Evolutionary conservation across 75 land plant species (phyloP).

Genomic region (Azolla pinnata): DNA sequence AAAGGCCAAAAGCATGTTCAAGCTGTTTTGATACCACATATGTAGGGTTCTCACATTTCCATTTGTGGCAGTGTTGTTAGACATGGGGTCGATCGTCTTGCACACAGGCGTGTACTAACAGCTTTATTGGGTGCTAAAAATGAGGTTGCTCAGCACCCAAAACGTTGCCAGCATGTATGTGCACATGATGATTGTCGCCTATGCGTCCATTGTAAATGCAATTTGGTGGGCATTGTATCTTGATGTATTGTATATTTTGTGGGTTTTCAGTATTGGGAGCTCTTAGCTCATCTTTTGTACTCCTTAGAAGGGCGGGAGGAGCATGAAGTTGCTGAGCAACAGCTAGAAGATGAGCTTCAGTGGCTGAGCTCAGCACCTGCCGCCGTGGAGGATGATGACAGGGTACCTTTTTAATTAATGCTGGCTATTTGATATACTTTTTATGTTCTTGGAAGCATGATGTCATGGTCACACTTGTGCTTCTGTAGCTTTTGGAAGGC

Average conservation of each 20-base stretch:
- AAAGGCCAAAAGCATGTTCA: too few relatives aligned
- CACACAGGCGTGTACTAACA: slow-evolving; percentile 14
- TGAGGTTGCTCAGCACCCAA: slow-evolving; percentile 18
- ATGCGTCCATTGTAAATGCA: background rate
- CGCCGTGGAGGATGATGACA: slow-evolving; percentile 24
- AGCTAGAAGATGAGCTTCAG: slow-evolving; percentile 17
- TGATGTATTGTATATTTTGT: too few relatives aligned
- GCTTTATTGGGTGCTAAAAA: slow-evolving; percentile 20
- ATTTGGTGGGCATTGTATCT: background rate
- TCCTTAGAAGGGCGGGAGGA: slow-evolving; percentile 18
- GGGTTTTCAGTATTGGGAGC: slow-evolving; percentile 30
- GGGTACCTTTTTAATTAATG: slow-evolving; percentile 6
- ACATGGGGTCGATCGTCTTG: background rate
- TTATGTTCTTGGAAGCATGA: too few relatives aligned
- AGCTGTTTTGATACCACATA: too few relatives aligned
- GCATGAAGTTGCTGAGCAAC: slow-evolving; percentile 18
- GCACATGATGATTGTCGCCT: too few relatives aligned
- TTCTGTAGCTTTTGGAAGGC: slow-evolving; percentile 26
- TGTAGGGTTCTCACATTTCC: background rate
- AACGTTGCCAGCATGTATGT: slow-evolving; percentile 22
- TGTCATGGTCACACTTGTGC: too few relatives aligned
- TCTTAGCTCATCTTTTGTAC: slow-evolving; percentile 21
- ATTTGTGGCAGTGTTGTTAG: background rate
- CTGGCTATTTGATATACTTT: background rate
- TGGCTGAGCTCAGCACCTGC: slow-evolving; percentile 24